Conservation (phyloP, 225 moss, liverwort and hornwort genomes). For the Pseudisothecium myosuroides region DNA sequence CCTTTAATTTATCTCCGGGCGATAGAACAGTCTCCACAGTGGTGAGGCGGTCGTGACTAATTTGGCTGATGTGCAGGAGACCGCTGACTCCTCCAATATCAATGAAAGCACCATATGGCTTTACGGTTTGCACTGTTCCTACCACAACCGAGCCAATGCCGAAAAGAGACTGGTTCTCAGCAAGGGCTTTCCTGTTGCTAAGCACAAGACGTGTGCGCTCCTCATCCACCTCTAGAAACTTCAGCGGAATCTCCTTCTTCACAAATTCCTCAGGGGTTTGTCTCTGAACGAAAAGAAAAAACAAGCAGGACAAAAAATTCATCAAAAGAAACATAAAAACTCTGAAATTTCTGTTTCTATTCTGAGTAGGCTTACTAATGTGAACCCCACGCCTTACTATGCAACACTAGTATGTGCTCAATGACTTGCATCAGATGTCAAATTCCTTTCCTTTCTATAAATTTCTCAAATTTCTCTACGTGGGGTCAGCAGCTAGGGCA, state of each 20-base stretch:
- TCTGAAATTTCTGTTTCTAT: neutral
- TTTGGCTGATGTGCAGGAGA: constrained; percentile 90
- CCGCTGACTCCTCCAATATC: constrained; percentile 96
- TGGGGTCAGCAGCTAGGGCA: neutral
- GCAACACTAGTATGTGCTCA: neutral
- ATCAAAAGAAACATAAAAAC: neutral
- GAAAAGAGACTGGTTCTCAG: constrained; percentile 43
- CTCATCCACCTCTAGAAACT: constrained; percentile 58
- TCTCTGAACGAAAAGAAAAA: constrained; percentile 3
- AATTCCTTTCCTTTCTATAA: neutral
- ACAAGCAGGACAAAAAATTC: neutral
- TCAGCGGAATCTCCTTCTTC: constrained; percentile 40
- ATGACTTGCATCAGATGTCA: neutral
- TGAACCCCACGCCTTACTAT: neutral
- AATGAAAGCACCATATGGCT: constrained; percentile 62
- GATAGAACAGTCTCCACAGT: constrained; percentile 82
- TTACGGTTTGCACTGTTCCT: constrained; percentile 48
- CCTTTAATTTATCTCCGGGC: constrained; percentile 88
- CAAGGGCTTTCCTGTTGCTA: constrained; percentile 53
- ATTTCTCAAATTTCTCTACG: neutral
- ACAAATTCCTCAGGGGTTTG: constrained; percentile 39
- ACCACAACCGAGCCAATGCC: constrained; percentile 53
- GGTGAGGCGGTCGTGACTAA: constrained; percentile 92
- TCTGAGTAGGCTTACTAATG: neutral
- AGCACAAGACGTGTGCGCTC: constrained; percentile 56